phyloP scores from a whole-genome alignment of 148 eudicot species.

The Amaranthus cruentus region DNA sequence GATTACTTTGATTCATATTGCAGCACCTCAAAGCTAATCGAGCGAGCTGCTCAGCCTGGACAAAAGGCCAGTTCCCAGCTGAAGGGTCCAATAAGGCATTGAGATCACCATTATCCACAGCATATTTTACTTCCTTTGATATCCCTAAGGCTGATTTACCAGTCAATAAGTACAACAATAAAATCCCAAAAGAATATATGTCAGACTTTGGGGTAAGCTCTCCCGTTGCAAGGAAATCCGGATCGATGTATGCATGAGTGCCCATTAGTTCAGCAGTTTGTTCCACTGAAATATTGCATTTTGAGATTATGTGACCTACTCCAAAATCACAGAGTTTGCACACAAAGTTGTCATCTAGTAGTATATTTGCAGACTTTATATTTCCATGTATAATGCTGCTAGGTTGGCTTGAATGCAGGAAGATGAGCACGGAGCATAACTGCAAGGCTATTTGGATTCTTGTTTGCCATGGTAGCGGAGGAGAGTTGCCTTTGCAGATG shows the following conservation, averaged over 20 bases:
- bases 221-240: conserved; percentile 50
- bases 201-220: conserved; percentile 68
- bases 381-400: conserved; percentile 46
- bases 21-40: conserved; percentile 61
- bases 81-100: conserved; percentile 51
- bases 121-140: conserved; percentile 52
- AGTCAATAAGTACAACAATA: conserved; percentile 58
- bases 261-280: conserved; percentile 55
- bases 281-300: conserved; percentile 28
- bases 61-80: conserved; percentile 93
- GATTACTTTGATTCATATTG: conserved; percentile 28
- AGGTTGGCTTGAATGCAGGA: conserved; percentile 64
- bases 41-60: conserved; percentile 74
- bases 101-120: conserved; percentile 48
- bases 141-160: conserved; percentile 57
- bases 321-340: conserved; percentile 78
- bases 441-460: conserved; percentile 76
- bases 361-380: conserved; percentile 56
- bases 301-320: conserved; percentile 33
- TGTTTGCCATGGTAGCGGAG: conserved; percentile 73
- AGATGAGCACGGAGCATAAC: conserved; percentile 74
- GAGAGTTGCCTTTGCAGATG: conserved; percentile 47
- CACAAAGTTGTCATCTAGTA: conserved; percentile 49
- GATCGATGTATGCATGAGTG: conserved; percentile 59
- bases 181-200: conserved; percentile 70